Base-by-base conservation (phyloP, 1,139 yeast genomes). In the Nakaseomyces kungkrabaensis region DNA sequence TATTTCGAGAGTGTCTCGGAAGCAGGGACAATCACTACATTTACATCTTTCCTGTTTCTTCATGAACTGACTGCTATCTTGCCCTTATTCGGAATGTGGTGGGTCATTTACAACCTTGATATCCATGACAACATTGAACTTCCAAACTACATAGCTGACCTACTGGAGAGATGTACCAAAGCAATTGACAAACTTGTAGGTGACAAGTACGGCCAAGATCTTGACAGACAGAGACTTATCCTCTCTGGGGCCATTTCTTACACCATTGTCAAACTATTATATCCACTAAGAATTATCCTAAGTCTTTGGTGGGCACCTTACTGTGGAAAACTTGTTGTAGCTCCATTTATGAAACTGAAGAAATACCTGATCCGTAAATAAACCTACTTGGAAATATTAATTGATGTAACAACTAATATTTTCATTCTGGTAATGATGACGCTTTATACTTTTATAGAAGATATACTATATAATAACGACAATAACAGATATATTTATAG, bases 231-330 rank as follows among this genome's bases (percentile, higher is more conserved):
- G 44, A 55, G 59, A 43, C 68, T 84, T 34, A 72, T 87, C 2
- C 69, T 81, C 58, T 90, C 89, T 51, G 97, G 97, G n/a, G 95
- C 96, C 0, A 79, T 87, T 46, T 83, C 97, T 0, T 90, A 85
- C 62, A 89, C 87, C 2, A 69, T 85, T 9, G 92, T 88, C 27
- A 90, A 88, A 62, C 61, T 71, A 6, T 45, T 66, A 5, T 66
- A 65, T 25, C 69, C 70, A 1, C 34, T 58, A 2, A 53, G 70
- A 50, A 58, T 66, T 1, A 45, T 62, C 31, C n/a, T 61, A 7
- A 63, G 68, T 50, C 49, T 66, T 2, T 63, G 68, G 66, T 65
- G 58, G n/a, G 68, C 70, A 5, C 69, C 70, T 26, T 59, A 56
- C 38, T 44, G 62, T 42, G 63, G 66, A 1, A 59, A 51, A 42